These are phyloP conservation scores for Mortierella sp. DNA, from an alignment of 371 early-diverging fungal species.

Conservation along the genomic window DNA sequence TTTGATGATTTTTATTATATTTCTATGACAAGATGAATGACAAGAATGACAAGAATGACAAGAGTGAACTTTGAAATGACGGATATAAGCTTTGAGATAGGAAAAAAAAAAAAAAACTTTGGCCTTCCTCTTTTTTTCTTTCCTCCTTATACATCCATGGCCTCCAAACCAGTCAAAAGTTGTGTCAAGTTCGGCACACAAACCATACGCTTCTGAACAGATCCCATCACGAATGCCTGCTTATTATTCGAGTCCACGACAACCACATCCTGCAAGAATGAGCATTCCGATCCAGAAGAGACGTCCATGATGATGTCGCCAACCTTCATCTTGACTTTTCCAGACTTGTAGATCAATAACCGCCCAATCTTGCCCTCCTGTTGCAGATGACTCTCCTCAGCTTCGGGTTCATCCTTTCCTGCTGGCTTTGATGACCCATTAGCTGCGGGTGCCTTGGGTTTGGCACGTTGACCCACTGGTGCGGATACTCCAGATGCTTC, in stretches of 20 bases:
- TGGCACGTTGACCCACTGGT: constrained; percentile 46
- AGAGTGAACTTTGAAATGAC: too few relatives aligned
- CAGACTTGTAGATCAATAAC: constrained; percentile 76
- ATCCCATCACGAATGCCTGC: constrained; percentile 70
- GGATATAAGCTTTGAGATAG: too few relatives aligned
- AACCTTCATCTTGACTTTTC: constrained; percentile 75
- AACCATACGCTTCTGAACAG: constrained; percentile 71
- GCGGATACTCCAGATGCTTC: constrained; percentile 13
- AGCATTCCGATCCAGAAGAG: constrained; percentile 64
- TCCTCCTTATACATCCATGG: constrained; percentile 36
- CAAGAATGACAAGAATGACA: too few relatives aligned
- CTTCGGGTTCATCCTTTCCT: constrained; percentile 48
- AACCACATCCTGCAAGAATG: constrained; percentile 71
- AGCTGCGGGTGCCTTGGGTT: constrained; percentile 22
- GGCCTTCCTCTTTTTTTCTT: background rate
- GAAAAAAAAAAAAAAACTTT: too few relatives aligned
- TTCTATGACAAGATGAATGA: too few relatives aligned
- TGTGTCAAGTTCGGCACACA: constrained; percentile 75
- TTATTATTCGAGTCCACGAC: constrained; percentile 67
- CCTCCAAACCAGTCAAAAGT: constrained; percentile 55
- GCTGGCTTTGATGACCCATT: too few relatives aligned
- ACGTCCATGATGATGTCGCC: constrained; percentile 77
- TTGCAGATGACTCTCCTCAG: constrained; percentile 31
- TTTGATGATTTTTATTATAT: background rate
- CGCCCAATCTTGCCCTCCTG: constrained; percentile 76